Evolutionary conservation across 371 early-diverging fungal genomes (phyloP).

Genomic region (Mortierella sp.): DNA sequence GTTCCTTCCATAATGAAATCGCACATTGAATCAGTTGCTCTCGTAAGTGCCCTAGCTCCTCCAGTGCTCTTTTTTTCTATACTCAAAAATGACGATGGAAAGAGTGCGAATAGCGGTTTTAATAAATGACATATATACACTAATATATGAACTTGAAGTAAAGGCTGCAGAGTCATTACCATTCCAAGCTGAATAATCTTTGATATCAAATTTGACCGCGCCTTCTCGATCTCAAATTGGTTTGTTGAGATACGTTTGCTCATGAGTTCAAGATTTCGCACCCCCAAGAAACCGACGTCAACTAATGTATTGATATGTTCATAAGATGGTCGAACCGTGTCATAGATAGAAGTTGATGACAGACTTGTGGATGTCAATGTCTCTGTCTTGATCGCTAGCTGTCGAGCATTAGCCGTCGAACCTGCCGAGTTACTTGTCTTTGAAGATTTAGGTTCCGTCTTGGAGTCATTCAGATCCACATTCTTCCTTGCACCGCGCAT

Average conservation of each 20-base stretch:
- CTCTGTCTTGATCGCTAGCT: neutral
- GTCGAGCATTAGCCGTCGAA: neutral
- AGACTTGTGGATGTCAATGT: neutral
- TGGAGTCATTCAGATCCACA: neutral
- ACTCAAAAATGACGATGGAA: neutral
- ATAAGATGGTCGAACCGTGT: slow-evolving; percentile 35
- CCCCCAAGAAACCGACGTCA: slow-evolving; percentile 39
- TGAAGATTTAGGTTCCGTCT: neutral
- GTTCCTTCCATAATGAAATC: slow-evolving; percentile 24
- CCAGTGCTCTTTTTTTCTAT: slow-evolving; percentile 51
- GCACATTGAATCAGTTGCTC: slow-evolving; percentile 36
- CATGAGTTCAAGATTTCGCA: slow-evolving; percentile 30
- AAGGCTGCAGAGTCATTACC: slow-evolving; percentile 19
- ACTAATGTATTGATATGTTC: slow-evolving; percentile 36
- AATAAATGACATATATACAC: neutral
- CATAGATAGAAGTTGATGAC: slow-evolving; percentile 10
- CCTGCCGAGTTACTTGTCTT: neutral
- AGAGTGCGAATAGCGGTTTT: neutral
- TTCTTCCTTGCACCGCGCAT: slow-evolving; percentile 8
- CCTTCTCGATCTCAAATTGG: slow-evolving; percentile 44
- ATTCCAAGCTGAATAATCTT: slow-evolving; percentile 49
- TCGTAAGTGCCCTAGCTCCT: slow-evolving; percentile 33
- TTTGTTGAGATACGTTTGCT: neutral
- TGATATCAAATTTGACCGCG: slow-evolving; percentile 46
- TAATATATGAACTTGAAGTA: neutral